Conservation (phyloP, 768 basidiomycete species). For the Lentinus tigrinus region DNA sequence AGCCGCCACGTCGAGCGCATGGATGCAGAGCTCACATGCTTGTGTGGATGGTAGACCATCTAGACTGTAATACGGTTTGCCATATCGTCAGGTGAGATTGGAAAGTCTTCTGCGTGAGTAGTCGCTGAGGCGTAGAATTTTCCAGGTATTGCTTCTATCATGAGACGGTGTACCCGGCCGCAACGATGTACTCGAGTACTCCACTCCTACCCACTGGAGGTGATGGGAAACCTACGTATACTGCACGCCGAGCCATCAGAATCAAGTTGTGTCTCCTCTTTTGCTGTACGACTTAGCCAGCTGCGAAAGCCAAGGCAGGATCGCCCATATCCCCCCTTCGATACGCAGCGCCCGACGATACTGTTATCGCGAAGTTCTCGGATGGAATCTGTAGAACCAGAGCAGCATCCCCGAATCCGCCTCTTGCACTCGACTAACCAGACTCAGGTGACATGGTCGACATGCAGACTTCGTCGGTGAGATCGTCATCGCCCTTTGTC, state of each 20-base stretch:
- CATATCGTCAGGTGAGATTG: constrained; percentile 12
- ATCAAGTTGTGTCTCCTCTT: no score
- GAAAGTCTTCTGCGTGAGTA: not conserved
- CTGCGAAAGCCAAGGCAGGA: no score
- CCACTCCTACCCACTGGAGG: not conserved
- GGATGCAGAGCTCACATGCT: constrained; percentile 14
- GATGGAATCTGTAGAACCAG: not conserved
- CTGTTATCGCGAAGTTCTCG: not conserved
- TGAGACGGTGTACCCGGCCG: not conserved
- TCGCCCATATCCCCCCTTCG: not conserved
- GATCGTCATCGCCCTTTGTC: not conserved
- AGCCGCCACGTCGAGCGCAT: constrained; percentile 14
- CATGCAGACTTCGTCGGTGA: not conserved
- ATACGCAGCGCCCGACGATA: not conserved
- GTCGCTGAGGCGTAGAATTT: not conserved
- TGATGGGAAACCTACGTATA: not conserved
- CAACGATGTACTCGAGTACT: not conserved
- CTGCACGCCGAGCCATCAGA: no score
- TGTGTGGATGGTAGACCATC: not conserved
- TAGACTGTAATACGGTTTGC: not conserved
- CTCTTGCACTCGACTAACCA: not conserved
- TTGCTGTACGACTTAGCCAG: no score
- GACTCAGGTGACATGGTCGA: not conserved
- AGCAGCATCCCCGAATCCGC: not conserved
- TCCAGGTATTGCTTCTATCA: not conserved